Evolutionary conservation across 2,329 filamentous ascomycete species (phyloP), one percentile per base, ranked within the genome.

Genomic region (Talaromyces sp.): DNA sequence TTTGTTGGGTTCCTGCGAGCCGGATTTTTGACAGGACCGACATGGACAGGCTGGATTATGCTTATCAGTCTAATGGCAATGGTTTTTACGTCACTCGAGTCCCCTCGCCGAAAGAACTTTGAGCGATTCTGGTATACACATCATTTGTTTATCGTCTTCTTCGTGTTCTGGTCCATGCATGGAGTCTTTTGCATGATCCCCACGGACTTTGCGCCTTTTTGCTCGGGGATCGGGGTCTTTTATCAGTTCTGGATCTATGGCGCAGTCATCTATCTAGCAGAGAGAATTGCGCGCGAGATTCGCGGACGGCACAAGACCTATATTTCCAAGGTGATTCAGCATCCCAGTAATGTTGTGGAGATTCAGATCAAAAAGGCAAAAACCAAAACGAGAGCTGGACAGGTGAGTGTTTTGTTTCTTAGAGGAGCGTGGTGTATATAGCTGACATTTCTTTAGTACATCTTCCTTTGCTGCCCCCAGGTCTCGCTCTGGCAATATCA

Each of bases 81-180:
- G 83, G 88, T 89, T 3, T 70, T 87, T 30, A 95, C 91, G 0
- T 91, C 90, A 8, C 80, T 90, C 14, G 90, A 94, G 78, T 91
- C 90, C 79, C 86, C 87, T 9, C 85, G 90, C 57, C 86, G 90
- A 59, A 88, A 89, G 64, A 93, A 95, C 79, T 94, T 91, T 74
- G 91, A 94, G 75, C 89, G 90, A 30, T 96, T 95, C 82, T 96
- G 91, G 91, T 93, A 92, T 75, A 91, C 89, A 1, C 91, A 96
- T 77, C 91, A 95, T 79, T 85, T 95, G 74, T 95, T 95, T 74
- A 86, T 94, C 76, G 72, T 94, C 66, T 95, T 95, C 83, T 95
- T 95, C 80, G 82, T 94, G 68, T 93, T 95, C 82, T 95, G 91
- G 90, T 88, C 90, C n/a, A 85, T 94, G 69, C 91, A 96, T 76